A percentile compares a stretch with the other conserved stretches of the same genome.
Evolutionary conservation across 345 rosid genomes (phyloP).

Genomic region (Arabidopsis suecica): DNA sequence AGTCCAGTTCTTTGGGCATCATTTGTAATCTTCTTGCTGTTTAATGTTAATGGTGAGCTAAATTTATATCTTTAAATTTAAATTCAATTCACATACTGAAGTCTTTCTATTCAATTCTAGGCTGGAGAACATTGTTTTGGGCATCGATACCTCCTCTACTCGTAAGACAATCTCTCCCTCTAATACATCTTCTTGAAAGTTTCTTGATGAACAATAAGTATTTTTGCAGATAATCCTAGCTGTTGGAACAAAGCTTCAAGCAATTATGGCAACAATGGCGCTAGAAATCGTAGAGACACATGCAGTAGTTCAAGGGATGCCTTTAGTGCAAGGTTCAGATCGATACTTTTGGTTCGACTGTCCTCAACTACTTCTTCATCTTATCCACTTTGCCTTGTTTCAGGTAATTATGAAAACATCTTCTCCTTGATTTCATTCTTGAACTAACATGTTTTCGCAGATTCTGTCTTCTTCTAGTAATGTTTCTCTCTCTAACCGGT

Average conservation of each 20-base stretch:
- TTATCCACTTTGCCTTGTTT: conserved; percentile 87
- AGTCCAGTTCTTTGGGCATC: conserved; percentile 92
- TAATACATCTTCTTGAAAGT: conserved; percentile 16
- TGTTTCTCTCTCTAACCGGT: background rate
- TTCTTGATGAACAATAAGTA: background rate
- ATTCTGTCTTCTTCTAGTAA: background rate
- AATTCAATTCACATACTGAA: background rate
- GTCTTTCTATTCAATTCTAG: conserved; percentile 44
- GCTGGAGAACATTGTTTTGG: conserved; percentile 88
- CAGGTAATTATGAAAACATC: conserved; percentile 55
- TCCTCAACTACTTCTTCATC: conserved; percentile 81
- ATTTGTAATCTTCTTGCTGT: conserved; percentile 82
- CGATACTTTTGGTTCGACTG: conserved; percentile 84
- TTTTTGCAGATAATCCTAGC: conserved; percentile 79
- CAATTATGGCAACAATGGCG: conserved; percentile 82
- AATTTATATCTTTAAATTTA: background rate
- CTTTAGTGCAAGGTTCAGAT: conserved; percentile 88
- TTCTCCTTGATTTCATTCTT: background rate
- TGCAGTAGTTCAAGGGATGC: conserved; percentile 91
- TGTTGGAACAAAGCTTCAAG: conserved; percentile 90
- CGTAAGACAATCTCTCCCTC: conserved; percentile 54
- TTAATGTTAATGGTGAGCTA: conserved; percentile 75
- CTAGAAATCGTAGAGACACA: conserved; percentile 79
- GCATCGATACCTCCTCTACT: conserved; percentile 79
- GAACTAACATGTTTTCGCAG: background rate